phyloP scores from a whole-genome alignment of 108 stramenopile species.

The Cyclotella atomus region DNA sequence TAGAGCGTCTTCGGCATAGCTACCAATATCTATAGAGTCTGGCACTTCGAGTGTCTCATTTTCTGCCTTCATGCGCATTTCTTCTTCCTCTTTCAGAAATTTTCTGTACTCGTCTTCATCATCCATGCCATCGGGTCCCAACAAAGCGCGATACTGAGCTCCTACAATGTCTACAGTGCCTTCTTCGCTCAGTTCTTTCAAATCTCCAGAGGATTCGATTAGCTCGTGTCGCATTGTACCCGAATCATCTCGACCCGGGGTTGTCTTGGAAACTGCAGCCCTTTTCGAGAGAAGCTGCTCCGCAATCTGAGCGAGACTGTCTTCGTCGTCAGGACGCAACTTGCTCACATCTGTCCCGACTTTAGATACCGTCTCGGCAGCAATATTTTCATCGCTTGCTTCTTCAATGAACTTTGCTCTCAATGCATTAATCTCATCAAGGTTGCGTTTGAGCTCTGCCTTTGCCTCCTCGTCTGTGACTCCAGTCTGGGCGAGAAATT shows the following conservation, averaged over 20 bases:
- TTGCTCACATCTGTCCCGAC: background rate
- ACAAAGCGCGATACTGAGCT: conserved; percentile 57
- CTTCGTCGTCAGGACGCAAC: background rate
- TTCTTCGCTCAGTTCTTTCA: conserved; percentile 24
- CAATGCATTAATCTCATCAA: conserved; percentile 31
- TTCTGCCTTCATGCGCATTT: conserved; percentile 52
- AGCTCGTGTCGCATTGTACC: conserved; percentile 27
- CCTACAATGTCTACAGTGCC: conserved; percentile 46
- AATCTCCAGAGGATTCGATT: conserved; percentile 39
- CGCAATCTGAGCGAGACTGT: background rate
- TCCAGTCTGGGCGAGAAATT: conserved; percentile 58
- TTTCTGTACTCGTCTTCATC: conserved; percentile 61
- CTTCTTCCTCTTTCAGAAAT: conserved; percentile 65
- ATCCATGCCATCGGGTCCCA: conserved; percentile 50
- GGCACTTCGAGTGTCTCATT: conserved; percentile 1
- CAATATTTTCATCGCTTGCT: background rate
- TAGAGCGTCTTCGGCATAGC: conserved; percentile 53
- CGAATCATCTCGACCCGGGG: background rate
- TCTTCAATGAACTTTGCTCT: conserved; percentile 17
- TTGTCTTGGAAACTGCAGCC: background rate
- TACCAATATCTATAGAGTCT: conserved; percentile 52
- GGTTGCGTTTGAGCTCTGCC: conserved; percentile 59
- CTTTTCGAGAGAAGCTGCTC: background rate
- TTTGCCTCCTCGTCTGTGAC: conserved; percentile 66
- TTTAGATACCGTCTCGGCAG: background rate